phyloP scores from a whole-genome alignment of 176 grass and related monocot genomes.

The Saccharum spontaneum region DNA sequence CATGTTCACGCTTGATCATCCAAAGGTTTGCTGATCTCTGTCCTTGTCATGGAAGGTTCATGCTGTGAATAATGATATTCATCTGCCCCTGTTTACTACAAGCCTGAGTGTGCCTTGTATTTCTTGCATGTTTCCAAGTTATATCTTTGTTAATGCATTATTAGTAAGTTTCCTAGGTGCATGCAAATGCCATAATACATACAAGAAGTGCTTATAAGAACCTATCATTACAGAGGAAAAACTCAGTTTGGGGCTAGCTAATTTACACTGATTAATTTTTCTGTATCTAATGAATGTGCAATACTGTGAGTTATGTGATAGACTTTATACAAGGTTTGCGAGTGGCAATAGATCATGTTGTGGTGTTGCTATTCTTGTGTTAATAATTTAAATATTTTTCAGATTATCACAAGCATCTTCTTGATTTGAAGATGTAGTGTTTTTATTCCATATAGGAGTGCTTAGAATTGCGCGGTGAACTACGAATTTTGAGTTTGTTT shows the following conservation, averaged over 20 bases:
- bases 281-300: slow-evolving; percentile 11
- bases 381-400: background rate
- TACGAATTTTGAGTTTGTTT: background rate
- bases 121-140: background rate
- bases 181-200: slow-evolving; percentile 16
- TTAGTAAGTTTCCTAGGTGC: slow-evolving; percentile 8
- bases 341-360: background rate
- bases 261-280: background rate
- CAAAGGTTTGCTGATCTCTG: slow-evolving; percentile 50
- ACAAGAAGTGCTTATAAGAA: background rate
- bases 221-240: background rate
- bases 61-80: background rate
- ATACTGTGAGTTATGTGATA: slow-evolving; percentile 7
- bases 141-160: slow-evolving; percentile 3
- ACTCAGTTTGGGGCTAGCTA: background rate
- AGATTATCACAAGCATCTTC: background rate
- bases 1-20: slow-evolving; percentile 71
- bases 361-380: background rate
- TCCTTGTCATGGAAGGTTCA: background rate
- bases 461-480: slow-evolving; percentile 4
- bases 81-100: background rate
- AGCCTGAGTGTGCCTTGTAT: background rate
- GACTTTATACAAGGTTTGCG: background rate
- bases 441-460: background rate
- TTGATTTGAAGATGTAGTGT: background rate